Evolutionary conservation across 768 basidiomycete genomes (phyloP).

Genomic region (Dentipellis sp.): DNA sequence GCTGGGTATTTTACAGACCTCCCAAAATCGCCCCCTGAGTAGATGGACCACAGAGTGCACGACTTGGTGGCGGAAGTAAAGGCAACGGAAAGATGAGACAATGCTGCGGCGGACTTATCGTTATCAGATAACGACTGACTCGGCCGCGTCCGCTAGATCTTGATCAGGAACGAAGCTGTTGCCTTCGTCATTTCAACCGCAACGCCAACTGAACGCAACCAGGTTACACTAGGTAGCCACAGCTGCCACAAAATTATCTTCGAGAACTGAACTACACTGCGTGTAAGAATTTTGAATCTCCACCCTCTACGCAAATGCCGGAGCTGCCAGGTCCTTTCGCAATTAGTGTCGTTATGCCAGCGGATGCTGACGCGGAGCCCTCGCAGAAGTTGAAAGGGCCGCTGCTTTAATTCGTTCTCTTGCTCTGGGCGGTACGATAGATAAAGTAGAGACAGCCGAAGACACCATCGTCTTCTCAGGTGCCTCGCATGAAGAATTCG

Average conservation of each 20-base stretch:
- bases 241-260: background rate
- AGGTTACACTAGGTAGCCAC: background rate
- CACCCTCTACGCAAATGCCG: background rate
- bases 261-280: background rate
- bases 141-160: background rate
- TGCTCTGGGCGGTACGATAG: conserved; percentile 45
- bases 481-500: conserved; percentile 49
- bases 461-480: conserved; percentile 59
- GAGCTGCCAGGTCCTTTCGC: conserved; percentile 6
- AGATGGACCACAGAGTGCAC: no score
- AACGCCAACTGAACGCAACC: background rate
- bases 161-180: background rate
- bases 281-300: background rate
- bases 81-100: no score
- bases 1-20: no score
- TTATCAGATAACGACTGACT: no score
- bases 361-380: no score
- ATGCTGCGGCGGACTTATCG: no score
- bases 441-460: conserved; percentile 44
- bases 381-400: conserved; percentile 63
- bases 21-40: no score
- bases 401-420: conserved; percentile 42
- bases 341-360: background rate
- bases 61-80: no score
- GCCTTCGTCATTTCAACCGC: background rate